Evolutionary conservation across 768 basidiomycete species (phyloP), one percentile per base, ranked within the genome.

Genomic region (Fomitopsis serialis): DNA sequence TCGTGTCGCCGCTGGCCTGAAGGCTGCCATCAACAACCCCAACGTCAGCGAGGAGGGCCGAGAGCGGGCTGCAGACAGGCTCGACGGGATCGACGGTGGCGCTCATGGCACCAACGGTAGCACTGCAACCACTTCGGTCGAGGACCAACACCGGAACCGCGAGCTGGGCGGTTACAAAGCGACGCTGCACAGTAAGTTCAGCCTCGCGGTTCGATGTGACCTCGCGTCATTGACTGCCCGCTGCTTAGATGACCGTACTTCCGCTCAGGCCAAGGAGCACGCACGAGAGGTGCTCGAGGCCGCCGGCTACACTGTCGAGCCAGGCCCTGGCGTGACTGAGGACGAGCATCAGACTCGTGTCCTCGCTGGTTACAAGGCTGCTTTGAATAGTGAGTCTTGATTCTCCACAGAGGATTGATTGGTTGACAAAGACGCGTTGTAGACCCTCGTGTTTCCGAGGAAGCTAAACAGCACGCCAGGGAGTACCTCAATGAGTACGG

Each of bases 11-110:
- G 79, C 77, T 1, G 82, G 82, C 29, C 67, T 80, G 50, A 82
- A 82, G 61, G 80, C 81, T n/a, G 71, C 80, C 10, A 70, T 82
- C 5, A 69, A 75, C 61, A 84, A 85, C 61, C 81, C 80, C 11
- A 72, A 78, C 48, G 78, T 82, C 42, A 81, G 80, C 3, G 69
- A 72, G 0, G 76, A 77, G 54, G 83, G 82, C 0, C 82, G 81
- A 61, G 65, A 70, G 42, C 70, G 72, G 17, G 84, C 82, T 7
- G 59, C 59, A 10, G 66, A 76, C 43, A 69, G 71, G 11, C 72
- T 85, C n/a, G 68, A 76, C 29, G 6, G 42, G 56, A 68, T 17
- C 68, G 78, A 69, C 11, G 68, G 66, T 21, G 58, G 54, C 11
- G 50, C 54, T 6, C 63, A 63, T 12, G 52, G n/a, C n/a, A 68